phyloP scores from a whole-genome alignment of 371 early-diverging fungal species.

The Mucor velutinosus region DNA sequence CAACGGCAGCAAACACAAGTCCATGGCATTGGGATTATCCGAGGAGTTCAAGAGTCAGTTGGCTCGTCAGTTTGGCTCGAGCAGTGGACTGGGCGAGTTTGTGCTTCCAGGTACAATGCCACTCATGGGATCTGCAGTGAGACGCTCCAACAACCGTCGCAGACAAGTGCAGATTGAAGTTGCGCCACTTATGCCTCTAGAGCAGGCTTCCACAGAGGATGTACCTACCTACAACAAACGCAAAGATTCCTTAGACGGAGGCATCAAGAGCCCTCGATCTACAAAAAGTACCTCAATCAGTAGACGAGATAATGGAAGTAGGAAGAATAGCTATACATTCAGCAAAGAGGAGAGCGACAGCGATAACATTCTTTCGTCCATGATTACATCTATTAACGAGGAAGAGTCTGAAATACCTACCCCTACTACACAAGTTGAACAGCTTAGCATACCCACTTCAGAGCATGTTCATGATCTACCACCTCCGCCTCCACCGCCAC shows the following conservation, averaged over 20 bases:
- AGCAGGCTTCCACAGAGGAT: background rate
- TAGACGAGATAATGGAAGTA: background rate
- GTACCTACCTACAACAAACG: background rate
- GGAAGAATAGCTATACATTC: background rate
- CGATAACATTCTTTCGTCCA: constrained; percentile 6
- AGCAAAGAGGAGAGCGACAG: background rate
- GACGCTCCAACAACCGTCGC: constrained; percentile 36
- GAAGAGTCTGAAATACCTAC: constrained; percentile 4
- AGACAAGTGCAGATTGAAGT: constrained; percentile 22
- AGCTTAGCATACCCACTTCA: background rate
- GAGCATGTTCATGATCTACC: background rate
- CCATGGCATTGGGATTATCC: constrained; percentile 45
- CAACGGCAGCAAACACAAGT: constrained; percentile 29
- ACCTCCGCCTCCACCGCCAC: constrained; percentile 6
- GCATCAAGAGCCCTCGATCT: background rate
- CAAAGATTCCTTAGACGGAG: constrained; percentile 6
- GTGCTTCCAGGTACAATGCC: constrained; percentile 45
- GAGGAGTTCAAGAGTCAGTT: constrained; percentile 51
- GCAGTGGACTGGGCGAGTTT: constrained; percentile 45
- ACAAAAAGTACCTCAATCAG: background rate
- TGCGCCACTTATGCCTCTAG: background rate
- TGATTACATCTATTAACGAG: constrained; percentile 11
- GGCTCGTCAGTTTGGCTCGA: constrained; percentile 49
- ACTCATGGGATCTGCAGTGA: constrained; percentile 48
- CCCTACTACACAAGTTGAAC: background rate